phyloP scores from a whole-genome alignment of 73 alveolate species.

The Paramecium octaurelia region DNA sequence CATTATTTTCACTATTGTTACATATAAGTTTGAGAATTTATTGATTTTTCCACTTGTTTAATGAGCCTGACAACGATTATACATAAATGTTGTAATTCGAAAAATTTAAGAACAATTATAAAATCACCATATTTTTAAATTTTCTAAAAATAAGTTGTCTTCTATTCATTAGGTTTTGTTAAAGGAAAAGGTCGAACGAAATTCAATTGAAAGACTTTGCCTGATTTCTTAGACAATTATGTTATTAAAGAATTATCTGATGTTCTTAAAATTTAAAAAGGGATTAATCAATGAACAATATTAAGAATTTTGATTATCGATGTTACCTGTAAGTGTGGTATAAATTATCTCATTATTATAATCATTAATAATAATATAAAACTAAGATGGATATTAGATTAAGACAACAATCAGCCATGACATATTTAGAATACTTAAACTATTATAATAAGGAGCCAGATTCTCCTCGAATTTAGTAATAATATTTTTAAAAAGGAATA shows the following conservation, averaged over 20 bases:
- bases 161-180: no score
- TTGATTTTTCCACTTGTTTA: neutral
- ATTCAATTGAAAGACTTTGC: neutral
- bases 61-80: neutral
- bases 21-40: no score
- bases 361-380: neutral
- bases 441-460: neutral
- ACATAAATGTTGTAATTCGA: no score
- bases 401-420: conserved; percentile 13
- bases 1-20: neutral
- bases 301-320: no score
- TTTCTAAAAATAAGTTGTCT: neutral
- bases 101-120: neutral
- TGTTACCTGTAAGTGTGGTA: neutral
- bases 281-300: neutral
- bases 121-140: neutral
- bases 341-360: neutral
- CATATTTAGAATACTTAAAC: neutral
- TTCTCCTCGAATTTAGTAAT: neutral
- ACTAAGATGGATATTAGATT: neutral
- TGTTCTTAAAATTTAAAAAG: no score
- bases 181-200: neutral
- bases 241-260: no score
- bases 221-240: no score
- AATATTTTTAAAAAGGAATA: neutral